These are phyloP conservation scores for Avena eriantha DNA, from an alignment of 176 grass and related monocot genomes.

Conservation along the genomic window DNA sequence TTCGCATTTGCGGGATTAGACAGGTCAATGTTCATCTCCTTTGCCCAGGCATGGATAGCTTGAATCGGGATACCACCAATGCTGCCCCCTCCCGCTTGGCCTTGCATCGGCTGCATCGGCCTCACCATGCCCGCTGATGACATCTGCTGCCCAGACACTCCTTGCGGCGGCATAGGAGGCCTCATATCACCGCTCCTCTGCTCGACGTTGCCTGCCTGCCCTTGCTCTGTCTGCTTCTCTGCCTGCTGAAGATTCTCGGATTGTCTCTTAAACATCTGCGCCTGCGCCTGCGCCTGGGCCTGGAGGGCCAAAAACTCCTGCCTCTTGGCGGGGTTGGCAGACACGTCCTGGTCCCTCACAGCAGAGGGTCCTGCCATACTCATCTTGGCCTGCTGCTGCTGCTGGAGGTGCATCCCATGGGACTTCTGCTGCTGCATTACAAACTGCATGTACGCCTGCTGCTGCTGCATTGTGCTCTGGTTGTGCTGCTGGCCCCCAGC, in stretches of 20 bases:
- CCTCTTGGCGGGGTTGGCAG: conserved; percentile 65
- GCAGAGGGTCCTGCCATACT: conserved; percentile 54
- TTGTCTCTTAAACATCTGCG: conserved; percentile 58
- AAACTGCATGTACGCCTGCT: conserved; percentile 79
- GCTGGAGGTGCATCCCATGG: conserved; percentile 69
- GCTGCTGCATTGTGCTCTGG: conserved; percentile 70
- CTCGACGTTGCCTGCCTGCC: conserved; percentile 41
- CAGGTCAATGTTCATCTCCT: conserved; percentile 83
- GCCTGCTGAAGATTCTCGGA: conserved; percentile 55
- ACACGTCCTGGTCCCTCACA: conserved; percentile 62
- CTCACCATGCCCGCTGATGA: conserved; percentile 53
- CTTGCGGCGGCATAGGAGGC: conserved; percentile 57
- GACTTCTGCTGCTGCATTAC: conserved; percentile 77
- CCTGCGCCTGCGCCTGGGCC: conserved; percentile 45
- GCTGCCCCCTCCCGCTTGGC: conserved; percentile 43
- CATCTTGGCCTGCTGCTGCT: conserved; percentile 72
- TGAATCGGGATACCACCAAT: conserved; percentile 62
- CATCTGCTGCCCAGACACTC: conserved; percentile 53
- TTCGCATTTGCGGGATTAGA: conserved; percentile 83
- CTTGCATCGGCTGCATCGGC: conserved; percentile 51
- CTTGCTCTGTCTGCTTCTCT: conserved; percentile 66
- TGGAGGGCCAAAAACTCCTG: conserved; percentile 86
- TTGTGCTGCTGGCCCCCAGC: conserved; percentile 45
- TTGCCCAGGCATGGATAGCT: conserved; percentile 89
- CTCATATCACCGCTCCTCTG: conserved; percentile 75